Base-by-base conservation (phyloP, 1,139 yeast genomes). In the Taiozyma sp. region DNA sequence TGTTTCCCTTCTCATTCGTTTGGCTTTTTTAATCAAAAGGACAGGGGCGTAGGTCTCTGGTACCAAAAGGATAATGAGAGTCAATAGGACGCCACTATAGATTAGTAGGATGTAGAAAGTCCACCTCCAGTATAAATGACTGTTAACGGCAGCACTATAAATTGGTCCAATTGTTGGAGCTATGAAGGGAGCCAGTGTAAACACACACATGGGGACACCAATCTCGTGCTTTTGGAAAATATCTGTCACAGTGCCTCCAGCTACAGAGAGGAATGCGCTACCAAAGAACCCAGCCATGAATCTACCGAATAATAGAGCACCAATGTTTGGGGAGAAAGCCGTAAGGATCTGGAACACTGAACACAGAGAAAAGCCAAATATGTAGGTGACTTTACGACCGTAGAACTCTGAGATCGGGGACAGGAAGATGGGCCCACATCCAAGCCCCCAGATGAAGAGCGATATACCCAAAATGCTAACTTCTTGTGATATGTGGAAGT, bases 391-490 rank as follows among this genome's bases (percentile, higher is more conserved):
- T 60, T 83, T 81, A 53, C 96, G 74, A 9, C 96, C 96, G 52
- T 81, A 79, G 56, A 84, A 80, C 65, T 88, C 96, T 16, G 92
- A 84, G 43, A 88, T 68, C 5, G 96, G 96, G 5, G 92, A 89
- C 73, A 91, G 79, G 43, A 87, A 68, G 57, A 87, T 70, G 0
- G 96, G 96, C 5, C 96, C 96, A 38, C 81, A 70, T n/a, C 84
- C 83, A 60, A 87, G 75, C 2, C 96, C 93, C 57, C 87, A 69
- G 39, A 87, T 84, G 76, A 83, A 86, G 29, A 87, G 70, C 1
- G 91, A 77, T 19, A 87, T 82, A 0, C 87, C 80, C 48, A 84
- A 70, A 3, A 80, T 78, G 12, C 83, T 73, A 2, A 82, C 88
- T 62, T 83, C 90, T 39, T 75, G 70, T 4, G 82, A 73, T 2